A percentile compares a stretch with the other conserved stretches of the same genome.
These are phyloP conservation scores for Coemansia sp. DNA, from an alignment of 192 early-diverging fungal genomes.

Conservation along the genomic window DNA sequence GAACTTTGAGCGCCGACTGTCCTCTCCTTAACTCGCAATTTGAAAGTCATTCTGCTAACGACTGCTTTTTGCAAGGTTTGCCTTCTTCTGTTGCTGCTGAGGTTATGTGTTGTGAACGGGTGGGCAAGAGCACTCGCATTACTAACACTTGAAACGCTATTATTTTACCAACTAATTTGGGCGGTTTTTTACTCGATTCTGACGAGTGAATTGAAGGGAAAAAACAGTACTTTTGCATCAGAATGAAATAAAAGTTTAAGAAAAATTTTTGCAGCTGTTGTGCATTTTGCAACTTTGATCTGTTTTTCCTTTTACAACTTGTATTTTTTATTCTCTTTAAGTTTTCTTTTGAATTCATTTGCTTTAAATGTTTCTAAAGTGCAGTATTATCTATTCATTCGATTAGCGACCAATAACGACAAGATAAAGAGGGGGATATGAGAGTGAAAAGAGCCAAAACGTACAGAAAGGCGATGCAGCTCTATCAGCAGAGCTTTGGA, in stretches of 20 bases:
- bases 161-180: not conserved
- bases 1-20: slow-evolving; percentile 3
- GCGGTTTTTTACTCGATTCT: not conserved
- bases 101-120: not conserved
- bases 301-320: slow-evolving; percentile 1
- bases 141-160: not conserved
- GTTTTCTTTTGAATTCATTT: not conserved
- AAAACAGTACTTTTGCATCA: not conserved
- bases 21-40: slow-evolving; percentile 3
- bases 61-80: not conserved
- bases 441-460: slow-evolving; percentile 78
- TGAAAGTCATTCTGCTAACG: not conserved
- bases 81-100: too few relatives aligned
- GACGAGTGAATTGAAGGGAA: not conserved
- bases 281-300: too few relatives aligned
- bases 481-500: slow-evolving; percentile 78
- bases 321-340: not conserved
- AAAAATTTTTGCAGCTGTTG: not conserved
- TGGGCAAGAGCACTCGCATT: not conserved
- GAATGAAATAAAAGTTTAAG: not conserved
- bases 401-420: not conserved
- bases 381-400: not conserved
- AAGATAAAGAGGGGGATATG: slow-evolving; percentile 57
- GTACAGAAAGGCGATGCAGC: slow-evolving; percentile 77
- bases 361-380: not conserved